A percentile compares a stretch with the other conserved stretches of the same genome.
phyloP scores from a whole-genome alignment of 1,284 basidiomycete species.

The Cutaneotrichosporon sp. region DNA sequence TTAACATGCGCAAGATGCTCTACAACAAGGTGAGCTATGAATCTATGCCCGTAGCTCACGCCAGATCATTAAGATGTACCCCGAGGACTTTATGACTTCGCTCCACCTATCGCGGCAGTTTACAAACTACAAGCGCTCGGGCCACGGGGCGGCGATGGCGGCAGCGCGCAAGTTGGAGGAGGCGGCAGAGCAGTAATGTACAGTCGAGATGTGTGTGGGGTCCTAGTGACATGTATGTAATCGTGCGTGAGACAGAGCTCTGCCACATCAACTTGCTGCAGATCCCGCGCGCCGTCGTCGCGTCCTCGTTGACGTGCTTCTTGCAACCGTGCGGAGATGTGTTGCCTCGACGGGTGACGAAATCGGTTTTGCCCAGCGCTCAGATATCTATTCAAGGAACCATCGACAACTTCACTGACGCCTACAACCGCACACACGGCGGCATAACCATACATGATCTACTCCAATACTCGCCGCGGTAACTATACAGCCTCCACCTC shows the following conservation, averaged over 20 bases:
- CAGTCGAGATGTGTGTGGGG: too few relatives aligned
- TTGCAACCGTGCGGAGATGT: too few relatives aligned
- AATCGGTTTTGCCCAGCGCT: too few relatives aligned
- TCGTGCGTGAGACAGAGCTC: too few relatives aligned
- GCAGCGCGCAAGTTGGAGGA: not conserved
- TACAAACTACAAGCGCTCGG: constrained; percentile 14
- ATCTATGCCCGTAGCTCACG: not conserved
- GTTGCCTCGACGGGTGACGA: too few relatives aligned
- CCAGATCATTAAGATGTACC: constrained; percentile 39
- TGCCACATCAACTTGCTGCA: too few relatives aligned
- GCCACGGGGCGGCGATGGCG: not conserved
- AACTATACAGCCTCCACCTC: constrained; percentile 50
- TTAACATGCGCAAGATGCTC: constrained; percentile 26
- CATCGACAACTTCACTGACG: too few relatives aligned
- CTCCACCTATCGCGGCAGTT: constrained; percentile 15
- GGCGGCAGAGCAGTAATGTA: not conserved
- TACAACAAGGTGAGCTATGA: constrained; percentile 26
- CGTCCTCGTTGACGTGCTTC: too few relatives aligned
- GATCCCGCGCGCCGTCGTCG: too few relatives aligned
- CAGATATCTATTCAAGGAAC: too few relatives aligned
- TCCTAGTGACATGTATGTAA: too few relatives aligned
- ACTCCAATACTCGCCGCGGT: not conserved
- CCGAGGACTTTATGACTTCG: constrained; percentile 36
- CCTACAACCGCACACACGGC: too few relatives aligned
- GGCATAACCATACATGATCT: not conserved